A percentile compares a stretch with the other conserved stretches of the same genome.
phyloP scores from a whole-genome alignment of 2,329 filamentous ascomycete genomes.

The Fusarium domesticum region DNA sequence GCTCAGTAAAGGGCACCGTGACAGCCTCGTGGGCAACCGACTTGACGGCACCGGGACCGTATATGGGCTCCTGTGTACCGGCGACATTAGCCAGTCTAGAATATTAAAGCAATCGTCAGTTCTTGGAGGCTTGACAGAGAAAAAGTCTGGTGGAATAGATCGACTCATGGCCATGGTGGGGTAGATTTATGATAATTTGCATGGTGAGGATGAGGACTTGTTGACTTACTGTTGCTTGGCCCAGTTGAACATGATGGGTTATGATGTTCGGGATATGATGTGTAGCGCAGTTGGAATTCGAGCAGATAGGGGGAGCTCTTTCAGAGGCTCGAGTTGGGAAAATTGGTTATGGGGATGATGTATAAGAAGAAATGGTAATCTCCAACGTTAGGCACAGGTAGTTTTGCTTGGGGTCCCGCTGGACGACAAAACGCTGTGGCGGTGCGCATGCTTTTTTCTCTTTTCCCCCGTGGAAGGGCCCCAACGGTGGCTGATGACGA shows the following conservation, averaged over 20 bases:
- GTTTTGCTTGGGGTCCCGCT: conserved; percentile 9
- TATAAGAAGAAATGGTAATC: not conserved
- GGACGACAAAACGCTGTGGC: conserved; percentile 12
- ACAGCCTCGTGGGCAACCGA: conserved; percentile 80
- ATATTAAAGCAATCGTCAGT: conserved; percentile 18
- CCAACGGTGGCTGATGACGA: not conserved
- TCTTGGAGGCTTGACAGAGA: conserved; percentile 11
- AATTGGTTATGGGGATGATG: conserved; percentile 16
- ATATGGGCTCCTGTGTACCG: conserved; percentile 94
- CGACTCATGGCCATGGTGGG: conserved; percentile 12
- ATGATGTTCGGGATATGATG: conserved; percentile 1
- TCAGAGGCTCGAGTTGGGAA: conserved; percentile 3
- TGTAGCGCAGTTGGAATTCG: not conserved
- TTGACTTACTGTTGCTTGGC: conserved; percentile 77
- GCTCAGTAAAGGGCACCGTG: conserved; percentile 74
- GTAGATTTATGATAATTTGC: conserved; percentile 3
- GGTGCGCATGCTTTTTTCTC: conserved; percentile 3
- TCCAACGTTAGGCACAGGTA: not conserved
- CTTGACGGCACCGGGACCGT: conserved; percentile 83
- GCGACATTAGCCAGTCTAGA: conserved; percentile 72
- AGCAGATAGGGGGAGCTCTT: conserved; percentile 2
- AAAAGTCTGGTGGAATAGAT: conserved; percentile 3
- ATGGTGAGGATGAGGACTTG: conserved; percentile 8
- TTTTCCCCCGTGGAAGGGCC: not conserved
- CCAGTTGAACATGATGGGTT: conserved; percentile 80